Evolutionary conservation across 345 rosid genomes (phyloP), one percentile per base, ranked within the genome.

Genomic region (Brassica juncea): DNA sequence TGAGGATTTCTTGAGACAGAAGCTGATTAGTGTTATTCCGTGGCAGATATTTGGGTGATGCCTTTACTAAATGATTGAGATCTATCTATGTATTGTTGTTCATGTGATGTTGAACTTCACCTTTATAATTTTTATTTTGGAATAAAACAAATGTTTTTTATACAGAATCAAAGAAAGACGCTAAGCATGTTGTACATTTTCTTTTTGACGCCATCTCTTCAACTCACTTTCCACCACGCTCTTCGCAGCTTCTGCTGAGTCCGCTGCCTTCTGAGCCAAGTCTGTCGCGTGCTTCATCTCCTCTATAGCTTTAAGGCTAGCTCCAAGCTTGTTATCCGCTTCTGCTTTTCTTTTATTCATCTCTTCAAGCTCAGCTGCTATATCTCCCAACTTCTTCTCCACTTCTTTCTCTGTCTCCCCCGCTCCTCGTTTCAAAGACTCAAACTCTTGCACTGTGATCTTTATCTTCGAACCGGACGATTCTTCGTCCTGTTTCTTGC

Each of bases 231-330:
- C 89, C 6, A 95, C 84, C 31, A 80, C 84, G n/a, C 30, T 84
- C 81, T 88, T 85, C 3, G 96, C 98, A 0, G 94, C 87, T 73
- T 89, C 91, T 4, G 98, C 92, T 61, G 76, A 78, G 66, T 89
- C 89, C 3, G 91, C 90, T 27, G 94, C 86, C 77, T 81, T 90
- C 81, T 90, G 71, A 37, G 98, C 99, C 64, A 87, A 57, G 0
- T 87, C 97, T 1, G 90, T 93, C 2, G 93, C 97, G 6, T 83
- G 82, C 47, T 90, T 80, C 70, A 93, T 89, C 82, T 91, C 93
- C 80, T 87, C 88, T 1, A 90, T 81, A 2, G 89, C 90, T 72
- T 84, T 84, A 67, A 87, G 39, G 28, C 76, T 85, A 3, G 84
- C 91, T 72, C 76, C 90, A 68, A 89, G 8, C 58, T 86, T 87